Evolutionary conservation across 805 yeast species (phyloP), one percentile per base, ranked within the genome.

Genomic region (Yamadazyma phyllophila): DNA sequence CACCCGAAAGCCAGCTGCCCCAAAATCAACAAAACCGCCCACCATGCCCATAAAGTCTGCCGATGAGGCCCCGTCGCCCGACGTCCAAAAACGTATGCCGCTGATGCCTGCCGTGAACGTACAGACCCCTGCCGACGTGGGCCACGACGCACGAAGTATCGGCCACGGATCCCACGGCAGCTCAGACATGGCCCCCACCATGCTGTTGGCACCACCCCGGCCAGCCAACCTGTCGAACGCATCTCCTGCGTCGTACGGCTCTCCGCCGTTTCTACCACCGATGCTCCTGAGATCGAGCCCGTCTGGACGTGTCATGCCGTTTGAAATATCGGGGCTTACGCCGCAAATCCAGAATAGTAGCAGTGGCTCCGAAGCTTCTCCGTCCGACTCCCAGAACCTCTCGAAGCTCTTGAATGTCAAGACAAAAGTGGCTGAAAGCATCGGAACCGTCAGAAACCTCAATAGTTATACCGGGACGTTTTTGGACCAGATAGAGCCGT

Each of bases 401-500:
- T 26, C 40, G 12, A n/a, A 17, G 9, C 8, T 37, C 5, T 31
- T 37, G n/a, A 26, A 26, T 26, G 40, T 26, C 16, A 37, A 26
- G 15, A 16, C 40, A 11, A 26, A 37, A 14, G 29, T 37, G 7
- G 32, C 40, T 26, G 32, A 37, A 26, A 26, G 40, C n/a, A 37
- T 37, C 7, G 32, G 32, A 14, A 37, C 17, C 16, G 40, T 24
- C 9, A 12, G 14, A 9, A 26, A 26, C 14, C 40, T 37, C 32
- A 37, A 26, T 15, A 37, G 40, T 30, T 51, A 46, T 32, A 49
- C 55, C 9, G 55, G 55, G 31, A 51, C 55, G 2, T 49, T 51
- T 36, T 37, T 51, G 30, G 55, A 51, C 36, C 55, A 51, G 17
- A 33, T 51, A 7, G 50, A 46, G 26, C 40, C 51, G 1, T 33